Base-by-base conservation (phyloP, 345 rosid species). In the Bruguiera gymnorhiza region DNA sequence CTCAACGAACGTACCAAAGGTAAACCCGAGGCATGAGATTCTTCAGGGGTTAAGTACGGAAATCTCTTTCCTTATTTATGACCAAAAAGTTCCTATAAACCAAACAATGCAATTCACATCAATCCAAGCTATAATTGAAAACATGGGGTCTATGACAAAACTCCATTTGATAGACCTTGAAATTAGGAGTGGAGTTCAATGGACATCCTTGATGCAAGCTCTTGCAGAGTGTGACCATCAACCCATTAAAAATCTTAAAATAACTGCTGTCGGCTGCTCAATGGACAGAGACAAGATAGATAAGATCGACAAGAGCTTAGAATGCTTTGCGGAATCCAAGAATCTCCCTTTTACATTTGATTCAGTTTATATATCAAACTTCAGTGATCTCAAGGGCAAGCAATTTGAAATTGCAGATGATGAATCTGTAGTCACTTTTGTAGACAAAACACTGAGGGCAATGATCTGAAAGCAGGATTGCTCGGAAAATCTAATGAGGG, bases 171-270 rank as follows among this genome's bases (percentile, higher is more conserved):
- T 88, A 3, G 88, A 88, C 60, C 78, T 88, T 21, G 82, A 82
- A 24, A 81, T 88, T 64, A 73, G 88, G 53, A 81, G 81, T 61
- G 92, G 92, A 9, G 80, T 81, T 69, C 88, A 82, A 27, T 81
- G 86, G 89, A 78, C 81, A 0, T 73, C 82, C 11, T 63, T 88
- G 62, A 81, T 86, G 83, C 79, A 82, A 50, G 88, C 86, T 29
- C 81, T 81, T 4, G 66, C 75, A 0, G 81, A 79, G n/a, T 74
- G 81, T 15, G 60, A 70, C 29, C 30, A 21, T 2, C 48, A 37
- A 18, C 81, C 64, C 1, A 30, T 88, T 6, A 74, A 84, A 72
- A 74, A 63, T 51, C 79, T 85, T 21, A 81, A 75, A 60, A 73
- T 88, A 30, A 82, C 88, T 2, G 83, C 86, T 0, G 73, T 84